phyloP scores from a whole-genome alignment of 2,329 filamentous ascomycete species.

The Alternaria arborescens region DNA sequence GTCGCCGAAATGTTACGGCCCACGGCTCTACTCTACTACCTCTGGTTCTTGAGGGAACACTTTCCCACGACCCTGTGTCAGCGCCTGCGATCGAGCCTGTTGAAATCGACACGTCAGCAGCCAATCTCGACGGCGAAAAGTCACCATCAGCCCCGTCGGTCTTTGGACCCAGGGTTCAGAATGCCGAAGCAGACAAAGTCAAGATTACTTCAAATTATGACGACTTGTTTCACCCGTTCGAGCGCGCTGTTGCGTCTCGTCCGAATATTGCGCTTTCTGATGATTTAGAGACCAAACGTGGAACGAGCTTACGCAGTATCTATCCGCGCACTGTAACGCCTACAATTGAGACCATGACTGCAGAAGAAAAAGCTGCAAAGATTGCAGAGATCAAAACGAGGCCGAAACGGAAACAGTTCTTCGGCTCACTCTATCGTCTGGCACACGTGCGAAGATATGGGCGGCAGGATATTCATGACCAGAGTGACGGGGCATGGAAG shows the following conservation, averaged over 20 bases:
- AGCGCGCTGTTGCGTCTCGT: conserved; percentile 5
- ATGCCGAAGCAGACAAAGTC: not conserved
- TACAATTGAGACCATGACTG: conserved; percentile 29
- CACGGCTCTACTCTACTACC: not conserved
- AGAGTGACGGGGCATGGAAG: conserved; percentile 27
- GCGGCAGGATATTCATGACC: conserved; percentile 28
- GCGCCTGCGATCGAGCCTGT: not conserved
- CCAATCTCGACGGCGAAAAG: not conserved
- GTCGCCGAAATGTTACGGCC: not conserved
- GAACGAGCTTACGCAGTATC: conserved; percentile 19
- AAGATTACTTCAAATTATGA: not conserved
- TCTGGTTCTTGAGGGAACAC: not conserved
- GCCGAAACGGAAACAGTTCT: conserved; percentile 47
- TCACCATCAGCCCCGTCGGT: not conserved
- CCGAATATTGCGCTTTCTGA: not conserved
- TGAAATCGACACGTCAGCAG: not conserved
- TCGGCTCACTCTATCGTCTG: conserved; percentile 27
- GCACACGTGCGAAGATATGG: conserved; percentile 23
- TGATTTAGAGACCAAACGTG: not conserved
- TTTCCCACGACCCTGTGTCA: not conserved
- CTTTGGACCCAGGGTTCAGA: not conserved
- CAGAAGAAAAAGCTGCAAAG: conserved; percentile 29
- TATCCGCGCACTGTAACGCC: conserved; percentile 11
- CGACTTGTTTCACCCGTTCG: conserved; percentile 10
- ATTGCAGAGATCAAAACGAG: conserved; percentile 40